Percentiles rank a stretch among this genome's conserved stretches.
These are phyloP conservation scores for Penicillium sp. DNA, from an alignment of 2,329 filamentous ascomycete species.

Conservation along the genomic window DNA sequence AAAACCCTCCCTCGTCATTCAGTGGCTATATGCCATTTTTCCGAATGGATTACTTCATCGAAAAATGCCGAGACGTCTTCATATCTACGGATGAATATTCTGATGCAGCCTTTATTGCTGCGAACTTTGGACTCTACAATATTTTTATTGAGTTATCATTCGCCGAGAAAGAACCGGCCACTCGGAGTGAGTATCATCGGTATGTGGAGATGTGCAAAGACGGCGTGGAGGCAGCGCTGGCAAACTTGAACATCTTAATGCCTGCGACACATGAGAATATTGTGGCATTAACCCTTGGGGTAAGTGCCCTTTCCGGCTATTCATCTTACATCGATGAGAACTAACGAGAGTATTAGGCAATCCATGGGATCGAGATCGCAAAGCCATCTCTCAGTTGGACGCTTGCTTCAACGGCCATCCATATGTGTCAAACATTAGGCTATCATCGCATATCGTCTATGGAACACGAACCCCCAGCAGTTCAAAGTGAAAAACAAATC, in stretches of 20 bases:
- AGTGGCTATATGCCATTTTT: constrained; percentile 37
- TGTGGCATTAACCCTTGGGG: constrained; percentile 60
- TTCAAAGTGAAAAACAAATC: constrained; percentile 35
- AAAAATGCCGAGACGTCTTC: constrained; percentile 45
- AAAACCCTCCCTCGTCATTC: constrained; percentile 22
- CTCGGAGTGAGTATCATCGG: constrained; percentile 27
- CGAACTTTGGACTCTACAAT: constrained; percentile 41
- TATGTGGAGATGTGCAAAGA: constrained; percentile 40
- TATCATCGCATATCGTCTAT: constrained; percentile 50
- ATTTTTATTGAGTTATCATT: constrained; percentile 37
- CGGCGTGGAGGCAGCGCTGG: constrained; percentile 48
- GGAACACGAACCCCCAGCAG: constrained; percentile 21
- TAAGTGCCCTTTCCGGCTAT: constrained; percentile 26
- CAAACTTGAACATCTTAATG: constrained; percentile 57
- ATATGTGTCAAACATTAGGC: constrained; percentile 63
- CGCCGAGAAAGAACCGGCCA: constrained; percentile 17
- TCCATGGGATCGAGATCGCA: constrained; percentile 64
- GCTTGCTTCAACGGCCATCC: constrained; percentile 59
- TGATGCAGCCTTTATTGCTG: constrained; percentile 40
- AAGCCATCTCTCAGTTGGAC: constrained; percentile 66
- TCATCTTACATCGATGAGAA: not conserved
- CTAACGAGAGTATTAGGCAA: constrained; percentile 43
- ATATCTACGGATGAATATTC: constrained; percentile 46
- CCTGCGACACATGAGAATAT: constrained; percentile 58
- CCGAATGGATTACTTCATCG: constrained; percentile 33